These are phyloP conservation scores for Pythium plurisporium DNA, from an alignment of 352 stramenopile genomes.

Conservation along the genomic window DNA sequence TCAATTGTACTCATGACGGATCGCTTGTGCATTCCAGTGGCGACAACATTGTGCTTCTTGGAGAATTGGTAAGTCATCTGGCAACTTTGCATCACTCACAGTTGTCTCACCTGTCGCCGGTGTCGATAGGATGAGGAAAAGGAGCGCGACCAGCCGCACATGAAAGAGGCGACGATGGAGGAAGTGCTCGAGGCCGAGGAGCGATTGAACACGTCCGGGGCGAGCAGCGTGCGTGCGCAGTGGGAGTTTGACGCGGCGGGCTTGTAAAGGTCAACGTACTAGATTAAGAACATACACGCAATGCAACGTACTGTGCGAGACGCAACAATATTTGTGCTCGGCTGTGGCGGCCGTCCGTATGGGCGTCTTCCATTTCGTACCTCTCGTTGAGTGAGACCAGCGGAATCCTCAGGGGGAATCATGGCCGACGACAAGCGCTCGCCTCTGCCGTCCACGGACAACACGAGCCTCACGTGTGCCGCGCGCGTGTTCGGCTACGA, in stretches of 20 bases:
- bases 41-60: constrained; percentile 85
- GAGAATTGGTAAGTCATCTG: constrained; percentile 73
- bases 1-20: neutral
- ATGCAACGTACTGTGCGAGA: constrained; percentile 6
- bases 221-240: constrained; percentile 68
- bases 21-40: constrained; percentile 34
- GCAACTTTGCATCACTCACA: too few relatives aligned
- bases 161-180: constrained; percentile 74
- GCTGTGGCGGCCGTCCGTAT: neutral
- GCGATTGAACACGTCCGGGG: constrained; percentile 54
- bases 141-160: constrained; percentile 75
- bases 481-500: constrained; percentile 78
- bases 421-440: constrained; percentile 53
- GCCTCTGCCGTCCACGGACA: constrained; percentile 75
- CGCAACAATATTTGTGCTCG: neutral
- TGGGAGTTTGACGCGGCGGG: constrained; percentile 72
- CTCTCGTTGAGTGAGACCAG: constrained; percentile 21
- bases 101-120: neutral
- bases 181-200: constrained; percentile 82
- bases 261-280: constrained; percentile 17
- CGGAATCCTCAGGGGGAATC: constrained; percentile 14
- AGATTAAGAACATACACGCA: constrained; percentile 14
- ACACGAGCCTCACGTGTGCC: constrained; percentile 84
- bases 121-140: constrained; percentile 73
- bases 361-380: constrained; percentile 13